Conservation (phyloP, 768 basidiomycete species). For the Suillus fuscotomentosus region DNA sequence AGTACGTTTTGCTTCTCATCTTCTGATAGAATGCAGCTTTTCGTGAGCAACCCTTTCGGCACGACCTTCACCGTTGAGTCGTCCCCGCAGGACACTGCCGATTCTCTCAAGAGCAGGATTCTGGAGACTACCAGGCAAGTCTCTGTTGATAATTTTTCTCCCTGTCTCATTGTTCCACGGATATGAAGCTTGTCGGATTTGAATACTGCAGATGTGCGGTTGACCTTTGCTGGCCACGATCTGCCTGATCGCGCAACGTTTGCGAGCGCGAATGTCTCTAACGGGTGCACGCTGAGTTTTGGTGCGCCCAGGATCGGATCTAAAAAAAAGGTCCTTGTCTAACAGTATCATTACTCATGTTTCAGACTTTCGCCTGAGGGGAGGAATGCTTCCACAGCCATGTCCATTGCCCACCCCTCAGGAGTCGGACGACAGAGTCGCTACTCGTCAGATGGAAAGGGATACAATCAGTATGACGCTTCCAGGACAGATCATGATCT, state of each 20-base stretch:
- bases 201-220: background rate
- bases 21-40: conserved; percentile 12
- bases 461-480: background rate
- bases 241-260: background rate
- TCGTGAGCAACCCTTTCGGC: conserved; percentile 4
- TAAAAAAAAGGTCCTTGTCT: background rate
- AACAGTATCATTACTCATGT: background rate
- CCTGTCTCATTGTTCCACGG: background rate
- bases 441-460: background rate
- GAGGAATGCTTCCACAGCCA: conserved; percentile 8
- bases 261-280: background rate
- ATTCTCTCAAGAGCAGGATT: conserved; percentile 5
- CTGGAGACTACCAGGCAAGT: conserved; percentile 1
- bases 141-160: background rate
- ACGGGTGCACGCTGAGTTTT: conserved; percentile 1
- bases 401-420: background rate
- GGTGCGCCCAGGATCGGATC: background rate
- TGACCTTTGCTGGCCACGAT: conserved; percentile 4
- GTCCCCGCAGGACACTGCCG: conserved; percentile 1
- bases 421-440: background rate
- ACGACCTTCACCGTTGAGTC: conserved; percentile 2
- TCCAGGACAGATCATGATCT: conserved; percentile 5
- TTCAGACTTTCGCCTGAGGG: conserved; percentile 8
- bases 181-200: background rate
- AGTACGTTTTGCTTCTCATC: no score